phyloP scores from a whole-genome alignment of 1,139 yeast species.

The Hemisphaericaspora xylofermentans region DNA sequence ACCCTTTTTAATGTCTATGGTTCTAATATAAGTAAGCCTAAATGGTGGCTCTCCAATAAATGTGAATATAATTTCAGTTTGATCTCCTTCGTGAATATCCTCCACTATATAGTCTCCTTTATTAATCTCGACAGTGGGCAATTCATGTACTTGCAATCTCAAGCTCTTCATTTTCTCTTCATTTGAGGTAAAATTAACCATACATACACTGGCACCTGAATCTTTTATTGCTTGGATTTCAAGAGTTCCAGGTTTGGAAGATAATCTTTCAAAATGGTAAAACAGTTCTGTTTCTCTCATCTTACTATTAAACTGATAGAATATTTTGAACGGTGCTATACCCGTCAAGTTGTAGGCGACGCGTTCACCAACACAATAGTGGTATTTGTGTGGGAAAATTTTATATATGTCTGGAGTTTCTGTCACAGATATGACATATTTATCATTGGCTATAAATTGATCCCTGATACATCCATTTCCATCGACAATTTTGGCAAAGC shows the following conservation, averaged over 20 bases:
- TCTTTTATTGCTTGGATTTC: slow-evolving; percentile 71
- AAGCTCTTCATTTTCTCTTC: slow-evolving; percentile 41
- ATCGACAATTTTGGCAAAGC: slow-evolving; percentile 60
- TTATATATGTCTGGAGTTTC: slow-evolving; percentile 69
- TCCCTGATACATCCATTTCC: slow-evolving; percentile 65
- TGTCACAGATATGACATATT: slow-evolving; percentile 55
- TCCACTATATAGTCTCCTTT: slow-evolving; percentile 71
- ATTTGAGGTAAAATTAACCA: slow-evolving; percentile 53
- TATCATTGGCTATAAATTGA: slow-evolving; percentile 36
- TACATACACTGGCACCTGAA: slow-evolving; percentile 68
- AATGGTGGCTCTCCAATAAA: slow-evolving; percentile 77
- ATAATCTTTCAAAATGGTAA: slow-evolving; percentile 61
- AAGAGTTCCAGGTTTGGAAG: slow-evolving; percentile 76
- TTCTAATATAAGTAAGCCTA: slow-evolving; percentile 54
- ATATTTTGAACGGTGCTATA: slow-evolving; percentile 72
- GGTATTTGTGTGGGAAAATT: slow-evolving; percentile 34
- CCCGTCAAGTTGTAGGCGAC: slow-evolving; percentile 77
- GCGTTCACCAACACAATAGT: slow-evolving; percentile 90
- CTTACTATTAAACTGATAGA: slow-evolving; percentile 68
- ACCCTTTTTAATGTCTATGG: slow-evolving; percentile 30
- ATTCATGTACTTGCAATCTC: slow-evolving; percentile 61
- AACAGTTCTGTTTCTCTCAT: slow-evolving; percentile 60
- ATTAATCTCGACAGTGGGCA: slow-evolving; percentile 88
- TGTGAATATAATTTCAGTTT: slow-evolving; percentile 66
- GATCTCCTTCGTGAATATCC: slow-evolving; percentile 90